Percentiles rank a stretch among this genome's conserved stretches.
Evolutionary conservation across 2,329 filamentous ascomycete species (phyloP).

Genomic region (Aspergillus sp.): DNA sequence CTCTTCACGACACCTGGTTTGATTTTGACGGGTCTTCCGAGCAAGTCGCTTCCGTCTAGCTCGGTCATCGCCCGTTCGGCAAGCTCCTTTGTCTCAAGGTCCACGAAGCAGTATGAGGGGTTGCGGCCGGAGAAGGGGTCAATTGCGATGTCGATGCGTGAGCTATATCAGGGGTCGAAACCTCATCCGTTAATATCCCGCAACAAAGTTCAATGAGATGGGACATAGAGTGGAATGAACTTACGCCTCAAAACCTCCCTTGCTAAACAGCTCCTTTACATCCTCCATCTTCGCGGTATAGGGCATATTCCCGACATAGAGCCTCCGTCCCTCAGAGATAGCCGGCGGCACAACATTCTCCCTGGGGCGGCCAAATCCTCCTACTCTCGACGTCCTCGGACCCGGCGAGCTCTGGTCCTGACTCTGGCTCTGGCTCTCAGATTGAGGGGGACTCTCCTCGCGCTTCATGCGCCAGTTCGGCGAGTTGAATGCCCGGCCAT

Average conservation of each 20-base stretch:
- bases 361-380: constrained; percentile 30
- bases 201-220: not conserved
- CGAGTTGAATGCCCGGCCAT: constrained; percentile 40
- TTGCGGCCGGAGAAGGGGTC: constrained; percentile 69
- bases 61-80: constrained; percentile 59
- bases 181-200: not conserved
- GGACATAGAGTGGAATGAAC: constrained; percentile 1
- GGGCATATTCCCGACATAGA: constrained; percentile 58
- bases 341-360: constrained; percentile 34
- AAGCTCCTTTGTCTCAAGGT: constrained; percentile 58
- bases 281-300: constrained; percentile 55
- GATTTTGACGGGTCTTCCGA: constrained; percentile 62
- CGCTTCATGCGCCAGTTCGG: constrained; percentile 44
- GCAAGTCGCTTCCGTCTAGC: constrained; percentile 56
- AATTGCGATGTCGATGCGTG: constrained; percentile 66
- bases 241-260: constrained; percentile 39
- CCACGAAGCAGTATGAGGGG: constrained; percentile 73
- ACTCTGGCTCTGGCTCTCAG: constrained; percentile 25
- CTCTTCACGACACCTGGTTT: constrained; percentile 63
- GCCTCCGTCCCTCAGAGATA: constrained; percentile 43
- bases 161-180: constrained; percentile 30
- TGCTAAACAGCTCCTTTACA: constrained; percentile 49
- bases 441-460: constrained; percentile 34
- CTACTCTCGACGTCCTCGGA: constrained; percentile 5
- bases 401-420: constrained; percentile 31